Percentiles rank a stretch among this genome's conserved stretches.
Evolutionary conservation across 1,284 basidiomycete genomes (phyloP).

Genomic region (Mycena citricolor): DNA sequence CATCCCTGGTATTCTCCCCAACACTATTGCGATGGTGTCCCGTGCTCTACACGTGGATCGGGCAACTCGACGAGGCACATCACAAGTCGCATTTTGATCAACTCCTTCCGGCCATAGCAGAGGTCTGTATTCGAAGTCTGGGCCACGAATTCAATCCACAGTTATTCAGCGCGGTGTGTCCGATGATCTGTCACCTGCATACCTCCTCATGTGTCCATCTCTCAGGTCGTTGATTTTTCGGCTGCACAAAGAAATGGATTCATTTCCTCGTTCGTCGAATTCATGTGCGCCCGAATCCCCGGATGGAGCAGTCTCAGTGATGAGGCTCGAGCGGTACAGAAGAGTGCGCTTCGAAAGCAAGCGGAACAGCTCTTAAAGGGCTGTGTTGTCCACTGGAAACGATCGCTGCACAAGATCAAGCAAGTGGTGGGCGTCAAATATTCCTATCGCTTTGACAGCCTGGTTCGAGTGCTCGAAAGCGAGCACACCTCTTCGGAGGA

Average conservation of each 20-base stretch:
- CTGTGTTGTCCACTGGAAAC: slow-evolving; percentile 3
- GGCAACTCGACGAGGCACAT: not conserved
- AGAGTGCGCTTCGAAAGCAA: not conserved
- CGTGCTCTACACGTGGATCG: slow-evolving; percentile 2
- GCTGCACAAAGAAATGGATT: slow-evolving; percentile 1
- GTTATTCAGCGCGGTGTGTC: slow-evolving; percentile 5
- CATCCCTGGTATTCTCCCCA: slow-evolving; percentile 6
- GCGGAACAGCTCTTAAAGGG: not conserved
- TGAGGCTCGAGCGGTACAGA: not conserved
- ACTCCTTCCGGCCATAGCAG: not conserved
- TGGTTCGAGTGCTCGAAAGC: not conserved
- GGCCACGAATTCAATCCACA: slow-evolving; percentile 2
- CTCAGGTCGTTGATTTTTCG: slow-evolving; percentile 6
- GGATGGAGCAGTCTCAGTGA: slow-evolving; percentile 6
- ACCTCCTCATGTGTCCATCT: not conserved
- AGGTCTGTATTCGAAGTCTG: not conserved
- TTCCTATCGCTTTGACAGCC: not conserved
- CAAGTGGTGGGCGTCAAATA: not conserved
- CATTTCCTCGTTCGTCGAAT: slow-evolving; percentile 2
- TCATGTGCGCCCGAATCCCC: slow-evolving; percentile 3
- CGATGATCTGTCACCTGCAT: not conserved
- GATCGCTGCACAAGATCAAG: slow-evolving; percentile 4
- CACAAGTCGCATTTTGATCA: not conserved
- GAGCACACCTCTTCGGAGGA: not conserved
- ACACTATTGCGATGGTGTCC: not conserved